phyloP scores from a whole-genome alignment of 257 asterid species.

The Fraxinus excelsior region DNA sequence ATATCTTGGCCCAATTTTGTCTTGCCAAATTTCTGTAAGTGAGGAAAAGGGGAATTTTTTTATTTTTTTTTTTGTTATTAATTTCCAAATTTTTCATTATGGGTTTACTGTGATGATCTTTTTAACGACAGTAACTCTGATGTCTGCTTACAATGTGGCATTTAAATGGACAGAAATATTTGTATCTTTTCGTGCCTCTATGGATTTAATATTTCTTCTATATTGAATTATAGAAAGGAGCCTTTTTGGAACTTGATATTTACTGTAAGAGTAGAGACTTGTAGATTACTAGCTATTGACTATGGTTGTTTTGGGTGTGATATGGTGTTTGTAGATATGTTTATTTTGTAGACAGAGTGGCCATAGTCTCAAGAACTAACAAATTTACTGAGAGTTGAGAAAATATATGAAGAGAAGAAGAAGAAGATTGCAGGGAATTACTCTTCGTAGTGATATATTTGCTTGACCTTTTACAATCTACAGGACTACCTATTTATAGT shows the following conservation, averaged over 20 bases:
- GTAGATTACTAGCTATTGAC: slow-evolving; percentile 5
- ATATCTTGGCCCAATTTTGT: too few species aligned
- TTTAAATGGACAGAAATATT: not conserved
- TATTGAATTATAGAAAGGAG: not conserved
- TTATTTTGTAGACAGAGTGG: slow-evolving; percentile 14
- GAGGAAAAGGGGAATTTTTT: not conserved
- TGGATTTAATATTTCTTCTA: not conserved
- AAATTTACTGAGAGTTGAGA: too few species aligned
- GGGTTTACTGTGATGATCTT: not conserved
- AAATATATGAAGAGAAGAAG: too few species aligned
- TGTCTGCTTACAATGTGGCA: not conserved
- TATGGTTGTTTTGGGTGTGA: slow-evolving; percentile 13
- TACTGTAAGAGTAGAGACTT: not conserved
- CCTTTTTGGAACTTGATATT: slow-evolving; percentile 5
- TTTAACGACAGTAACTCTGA: too few species aligned
- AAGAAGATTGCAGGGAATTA: too few species aligned
- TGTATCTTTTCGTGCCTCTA: not conserved
- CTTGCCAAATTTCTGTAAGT: not conserved
- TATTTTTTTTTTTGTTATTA: too few species aligned
- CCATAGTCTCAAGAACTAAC: slow-evolving; percentile 74
- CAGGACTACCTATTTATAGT: too few species aligned
- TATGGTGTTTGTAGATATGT: not conserved
- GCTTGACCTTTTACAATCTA: too few species aligned
- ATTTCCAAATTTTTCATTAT: not conserved
- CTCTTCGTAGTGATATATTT: too few species aligned